phyloP scores from a whole-genome alignment of 2,329 filamentous ascomycete species.

The Neopestalotiopsis sp. region DNA sequence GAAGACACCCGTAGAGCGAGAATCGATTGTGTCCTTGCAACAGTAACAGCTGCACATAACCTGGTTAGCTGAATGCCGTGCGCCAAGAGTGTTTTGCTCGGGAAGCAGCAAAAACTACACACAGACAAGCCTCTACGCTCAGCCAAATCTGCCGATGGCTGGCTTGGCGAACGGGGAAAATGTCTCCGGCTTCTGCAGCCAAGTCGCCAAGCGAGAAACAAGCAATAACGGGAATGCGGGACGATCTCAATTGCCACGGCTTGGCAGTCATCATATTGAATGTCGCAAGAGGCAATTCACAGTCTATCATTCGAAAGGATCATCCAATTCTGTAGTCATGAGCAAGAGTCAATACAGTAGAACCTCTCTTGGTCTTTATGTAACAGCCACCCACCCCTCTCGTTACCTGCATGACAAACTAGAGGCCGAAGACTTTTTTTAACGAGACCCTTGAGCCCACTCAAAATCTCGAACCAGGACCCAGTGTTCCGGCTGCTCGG shows the following conservation, averaged over 20 bases:
- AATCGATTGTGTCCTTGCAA: neutral
- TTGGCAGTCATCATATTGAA: conserved; percentile 6
- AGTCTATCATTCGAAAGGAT: neutral
- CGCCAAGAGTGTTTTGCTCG: too few species aligned
- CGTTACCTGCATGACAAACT: neutral
- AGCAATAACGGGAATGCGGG: conserved; percentile 14
- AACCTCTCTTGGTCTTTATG: neutral
- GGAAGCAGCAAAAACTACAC: neutral
- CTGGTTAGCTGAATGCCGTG: neutral
- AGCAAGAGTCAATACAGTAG: neutral
- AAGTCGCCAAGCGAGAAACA: conserved; percentile 16
- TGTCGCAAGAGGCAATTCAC: neutral
- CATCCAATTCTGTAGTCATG: neutral
- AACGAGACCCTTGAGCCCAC: neutral
- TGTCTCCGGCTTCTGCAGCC: neutral
- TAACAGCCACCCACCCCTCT: neutral
- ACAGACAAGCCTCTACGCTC: neutral
- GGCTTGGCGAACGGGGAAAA: conserved; percentile 8
- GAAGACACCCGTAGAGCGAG: too few species aligned
- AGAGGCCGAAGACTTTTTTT: neutral
- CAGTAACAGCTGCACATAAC: neutral
- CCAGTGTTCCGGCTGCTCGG: neutral
- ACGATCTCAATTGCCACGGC: conserved; percentile 1
- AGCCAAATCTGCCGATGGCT: neutral
- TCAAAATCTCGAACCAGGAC: neutral